Evolutionary conservation across 345 rosid species (phyloP).

Genomic region (Linum lewisii): DNA sequence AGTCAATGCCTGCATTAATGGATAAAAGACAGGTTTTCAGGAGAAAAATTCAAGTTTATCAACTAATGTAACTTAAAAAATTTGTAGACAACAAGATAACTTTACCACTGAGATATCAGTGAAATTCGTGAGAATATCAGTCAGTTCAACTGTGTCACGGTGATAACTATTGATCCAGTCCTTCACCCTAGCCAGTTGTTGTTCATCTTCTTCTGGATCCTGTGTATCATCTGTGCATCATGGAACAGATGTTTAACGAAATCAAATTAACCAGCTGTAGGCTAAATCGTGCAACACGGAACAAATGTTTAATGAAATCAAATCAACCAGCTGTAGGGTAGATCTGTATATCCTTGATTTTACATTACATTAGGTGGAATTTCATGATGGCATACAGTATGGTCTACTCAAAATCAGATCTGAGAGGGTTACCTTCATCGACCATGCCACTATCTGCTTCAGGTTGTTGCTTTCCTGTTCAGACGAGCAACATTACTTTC

Average conservation of each 20-base stretch:
- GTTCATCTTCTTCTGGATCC: conserved; percentile 77
- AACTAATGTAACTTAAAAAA: background rate
- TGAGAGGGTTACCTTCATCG: conserved; percentile 54
- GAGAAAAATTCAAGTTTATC: too few relatives aligned
- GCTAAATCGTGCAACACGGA: too few relatives aligned
- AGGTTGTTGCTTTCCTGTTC: conserved; percentile 45
- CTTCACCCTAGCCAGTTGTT: conserved; percentile 66
- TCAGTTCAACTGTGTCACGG: conserved; percentile 44
- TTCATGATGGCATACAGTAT: background rate
- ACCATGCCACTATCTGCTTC: conserved; percentile 44
- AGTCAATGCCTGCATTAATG: conserved; percentile 51
- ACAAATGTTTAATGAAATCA: too few relatives aligned
- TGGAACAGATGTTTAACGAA: conserved; percentile 6
- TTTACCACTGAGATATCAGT: conserved; percentile 75
- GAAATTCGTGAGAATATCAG: conserved; percentile 71
- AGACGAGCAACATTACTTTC: conserved; percentile 16
- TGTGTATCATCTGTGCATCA: conserved; percentile 56
- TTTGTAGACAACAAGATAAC: background rate
- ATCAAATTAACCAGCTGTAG: too few relatives aligned
- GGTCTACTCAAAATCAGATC: conserved; percentile 1
- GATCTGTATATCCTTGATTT: too few relatives aligned
- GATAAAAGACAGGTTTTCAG: background rate
- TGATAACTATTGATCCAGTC: conserved; percentile 58
- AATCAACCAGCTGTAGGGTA: too few relatives aligned
- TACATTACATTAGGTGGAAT: too few relatives aligned